A percentile compares a stretch with the other conserved stretches of the same genome.
phyloP scores from a whole-genome alignment of 306 rosid species.

The Corylus heterophylla region DNA sequence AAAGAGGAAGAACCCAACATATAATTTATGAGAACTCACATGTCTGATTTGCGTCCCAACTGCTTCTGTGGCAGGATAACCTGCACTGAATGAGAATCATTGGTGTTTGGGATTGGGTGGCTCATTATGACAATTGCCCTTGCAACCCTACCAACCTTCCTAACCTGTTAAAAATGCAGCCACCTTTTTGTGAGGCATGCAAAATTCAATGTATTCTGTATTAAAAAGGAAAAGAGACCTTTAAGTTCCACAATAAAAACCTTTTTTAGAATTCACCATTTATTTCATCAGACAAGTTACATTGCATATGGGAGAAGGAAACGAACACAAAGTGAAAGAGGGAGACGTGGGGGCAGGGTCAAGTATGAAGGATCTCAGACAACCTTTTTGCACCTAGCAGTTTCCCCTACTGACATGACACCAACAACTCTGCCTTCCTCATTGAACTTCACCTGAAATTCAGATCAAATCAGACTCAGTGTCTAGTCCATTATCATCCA shows the following conservation, averaged over 20 bases:
- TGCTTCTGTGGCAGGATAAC: slow-evolving; percentile 96
- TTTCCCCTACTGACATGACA: slow-evolving; percentile 96
- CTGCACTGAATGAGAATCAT: slow-evolving; percentile 84
- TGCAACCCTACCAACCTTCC: slow-evolving; percentile 96
- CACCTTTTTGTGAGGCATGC: slow-evolving; percentile 17
- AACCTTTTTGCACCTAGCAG: slow-evolving; percentile 90
- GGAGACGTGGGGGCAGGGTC: not conserved
- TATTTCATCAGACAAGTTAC: not conserved
- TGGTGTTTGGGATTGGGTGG: slow-evolving; percentile 90
- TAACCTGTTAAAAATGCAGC: slow-evolving; percentile 59
- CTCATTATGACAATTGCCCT: slow-evolving; percentile 96
- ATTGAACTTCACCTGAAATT: slow-evolving; percentile 83
- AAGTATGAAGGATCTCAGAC: slow-evolving; percentile 98
- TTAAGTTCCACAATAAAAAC: not conserved
- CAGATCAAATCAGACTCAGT: slow-evolving; percentile 21
- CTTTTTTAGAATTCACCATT: slow-evolving; percentile 10
- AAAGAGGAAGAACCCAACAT: not conserved
- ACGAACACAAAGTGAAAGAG: no score
- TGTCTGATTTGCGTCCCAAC: slow-evolving; percentile 95
- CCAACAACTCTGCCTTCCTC: slow-evolving; percentile 81
- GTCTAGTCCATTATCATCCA: not conserved
- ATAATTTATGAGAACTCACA: slow-evolving; percentile 54
- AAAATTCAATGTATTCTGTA: slow-evolving; percentile 8
- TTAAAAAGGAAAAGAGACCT: not conserved
- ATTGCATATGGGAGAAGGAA: not conserved